Evolutionary conservation across 768 basidiomycete species (phyloP), one percentile per base, ranked within the genome.

Genomic region (Termitomyces eurrhizus): DNA sequence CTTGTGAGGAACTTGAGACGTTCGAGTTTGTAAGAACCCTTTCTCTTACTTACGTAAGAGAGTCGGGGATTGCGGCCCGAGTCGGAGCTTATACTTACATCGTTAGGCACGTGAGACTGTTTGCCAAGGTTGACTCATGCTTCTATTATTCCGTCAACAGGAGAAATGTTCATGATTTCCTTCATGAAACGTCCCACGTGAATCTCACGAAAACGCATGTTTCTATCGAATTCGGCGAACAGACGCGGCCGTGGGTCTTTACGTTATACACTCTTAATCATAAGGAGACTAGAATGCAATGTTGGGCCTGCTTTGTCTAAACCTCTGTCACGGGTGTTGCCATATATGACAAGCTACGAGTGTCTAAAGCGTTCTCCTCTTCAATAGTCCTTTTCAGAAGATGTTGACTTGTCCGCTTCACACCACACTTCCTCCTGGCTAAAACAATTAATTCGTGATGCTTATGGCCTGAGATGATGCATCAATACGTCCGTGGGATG

Each of bases 241-340:
- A 36, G 35, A 13, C 12, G 51, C 35, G 35, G 51, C 51, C 51
- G n/a, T 46, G n/a, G 35, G 9, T 48, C 48, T 26, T 13, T 36
- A 36, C 21, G 33, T 36, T 35, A 21, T 48, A 24, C 44, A 12
- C 33, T 16, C 4, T n/a, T 8, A 26, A 46, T 46, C 33, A 48
- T 8, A 36, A 48, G 24, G 45, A 48, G 41, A 33, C 29, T n/a
- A 21, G 9, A 21, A 21, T 55, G 54, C 39, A 46, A 29, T 57
- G 11, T 32, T 57, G 16, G 11, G 21, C 41, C 39, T 50, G 32
- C 7, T 50, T 39, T 41, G 32, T 51, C 37, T 42, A 16, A 29
- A 12, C 32, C 42, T 58, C 32, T 45, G 45, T 54, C 59, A 60
- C 54, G 59, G 21, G 50, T 24, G 21, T 32, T 29, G 7, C 49